Base-by-base conservation (phyloP, 306 rosid species). In the Fragaria nilgerrensis region DNA sequence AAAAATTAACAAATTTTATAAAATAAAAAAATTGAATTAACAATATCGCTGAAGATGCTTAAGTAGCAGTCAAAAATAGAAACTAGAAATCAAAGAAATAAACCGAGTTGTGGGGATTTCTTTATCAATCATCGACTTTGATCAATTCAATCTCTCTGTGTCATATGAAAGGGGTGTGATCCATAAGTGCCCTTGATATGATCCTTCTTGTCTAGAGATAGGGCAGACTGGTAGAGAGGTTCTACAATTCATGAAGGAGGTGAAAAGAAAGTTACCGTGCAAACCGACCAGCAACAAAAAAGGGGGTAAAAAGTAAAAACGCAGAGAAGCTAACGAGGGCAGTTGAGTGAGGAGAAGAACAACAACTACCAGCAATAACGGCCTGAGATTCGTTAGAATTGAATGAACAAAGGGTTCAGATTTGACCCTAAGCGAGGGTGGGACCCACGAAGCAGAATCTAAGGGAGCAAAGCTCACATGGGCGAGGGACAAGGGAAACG, bases 401-500 rank as follows among this genome's bases (percentile, higher is more conserved):
- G 58, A 41, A 14, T 70, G 71, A 23, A 49, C 0, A 44, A 44
- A 56, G 63, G 69, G 76, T 22, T 66, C 55, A 48, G 58, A 79
- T 75, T 78, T 70, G 70, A 72, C 36, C 70, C 22, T 1, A 61
- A 19, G 12, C 3, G 2, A 1, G 1, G 5, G 68, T 39, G 73
- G 90, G 89, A 2, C 74, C 86, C 85, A 72, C 9, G 1, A 27
- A 9, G 45, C 55, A 50, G 78, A 71, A 82, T 77, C 22, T 43
- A 56, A 76, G 79, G 88, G 85, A 86, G 84, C 89, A 88, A 36
- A 55, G 20, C 53, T 75, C 96, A 92, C 97, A 86, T 92, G 97
- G 85, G 78, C 37, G 34, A 2, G 29, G 29, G 29, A 27, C 29
- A 27, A 1, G 29, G 29, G 29, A 79, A 88, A 87, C 96, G 61